Evolutionary conservation across 495 filamentous ascomycete genomes (phyloP).

Genomic region (Mytilinidion resinicola): DNA sequence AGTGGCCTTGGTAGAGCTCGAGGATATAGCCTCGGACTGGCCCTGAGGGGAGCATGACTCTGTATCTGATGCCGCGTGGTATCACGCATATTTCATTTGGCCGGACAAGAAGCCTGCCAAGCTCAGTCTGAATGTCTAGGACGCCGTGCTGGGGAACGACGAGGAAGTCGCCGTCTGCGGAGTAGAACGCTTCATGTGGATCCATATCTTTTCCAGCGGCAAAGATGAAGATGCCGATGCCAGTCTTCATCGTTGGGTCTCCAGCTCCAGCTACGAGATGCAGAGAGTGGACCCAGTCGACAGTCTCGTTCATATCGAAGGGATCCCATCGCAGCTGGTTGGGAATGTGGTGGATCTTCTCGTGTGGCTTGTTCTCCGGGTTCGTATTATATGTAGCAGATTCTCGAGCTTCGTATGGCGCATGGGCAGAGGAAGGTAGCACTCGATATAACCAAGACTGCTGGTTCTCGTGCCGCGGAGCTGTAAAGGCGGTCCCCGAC

Average conservation of each 20-base stretch:
- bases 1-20: conserved; percentile 82
- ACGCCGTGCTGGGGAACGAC: conserved; percentile 80
- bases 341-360: conserved; percentile 60
- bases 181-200: conserved; percentile 67
- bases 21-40: conserved; percentile 77
- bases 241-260: conserved; percentile 72
- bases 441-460: conserved; percentile 95
- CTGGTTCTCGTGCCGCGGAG: conserved; percentile 79
- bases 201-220: conserved; percentile 78
- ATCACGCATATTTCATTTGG: conserved; percentile 88
- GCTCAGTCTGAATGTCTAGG: conserved; percentile 79
- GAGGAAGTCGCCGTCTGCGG: conserved; percentile 83
- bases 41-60: conserved; percentile 58
- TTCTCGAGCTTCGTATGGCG: conserved; percentile 58
- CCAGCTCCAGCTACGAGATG: conserved; percentile 76
- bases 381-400: conserved; percentile 49
- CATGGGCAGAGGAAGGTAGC: conserved; percentile 74
- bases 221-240: conserved; percentile 76
- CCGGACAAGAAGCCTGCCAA: conserved; percentile 73
- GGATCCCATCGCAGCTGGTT: conserved; percentile 92
- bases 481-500: conserved; percentile 89
- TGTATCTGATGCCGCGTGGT: conserved; percentile 75
- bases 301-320: conserved; percentile 66
- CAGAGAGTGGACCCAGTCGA: conserved; percentile 75
- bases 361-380: conserved; percentile 38